A percentile compares a stretch with the other conserved stretches of the same genome.
These are phyloP conservation scores for Baorangia bicolor DNA, from an alignment of 768 basidiomycete species.

Conservation along the genomic window DNA sequence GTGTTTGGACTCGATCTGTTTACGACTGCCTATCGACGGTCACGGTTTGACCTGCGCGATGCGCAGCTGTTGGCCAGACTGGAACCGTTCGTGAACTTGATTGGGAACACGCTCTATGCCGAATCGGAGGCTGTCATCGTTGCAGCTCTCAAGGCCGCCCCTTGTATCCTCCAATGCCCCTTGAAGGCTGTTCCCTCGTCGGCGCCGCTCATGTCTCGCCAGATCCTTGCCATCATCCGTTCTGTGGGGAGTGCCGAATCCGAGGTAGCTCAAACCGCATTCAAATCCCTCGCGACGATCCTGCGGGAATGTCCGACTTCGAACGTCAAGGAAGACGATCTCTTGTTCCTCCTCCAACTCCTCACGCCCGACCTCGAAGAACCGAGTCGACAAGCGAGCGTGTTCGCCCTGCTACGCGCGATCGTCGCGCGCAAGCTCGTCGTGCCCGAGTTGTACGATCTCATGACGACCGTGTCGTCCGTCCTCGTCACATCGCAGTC, in stretches of 20 bases:
- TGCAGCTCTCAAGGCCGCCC: constrained; percentile 75
- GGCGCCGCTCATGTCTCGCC: constrained; percentile 78
- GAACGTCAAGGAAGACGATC: constrained; percentile 85
- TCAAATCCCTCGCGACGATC: constrained; percentile 82
- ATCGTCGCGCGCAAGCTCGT: constrained; percentile 91
- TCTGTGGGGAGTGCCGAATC: constrained; percentile 85
- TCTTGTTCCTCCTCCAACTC: constrained; percentile 83
- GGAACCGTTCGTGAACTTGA: constrained; percentile 79
- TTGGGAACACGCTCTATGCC: constrained; percentile 93
- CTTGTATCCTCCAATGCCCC: constrained; percentile 82
- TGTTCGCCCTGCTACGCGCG: constrained; percentile 86
- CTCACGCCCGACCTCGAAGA: constrained; percentile 91
- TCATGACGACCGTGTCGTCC: constrained; percentile 91
- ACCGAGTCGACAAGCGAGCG: constrained; percentile 75
- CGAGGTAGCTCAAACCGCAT: constrained; percentile 83
- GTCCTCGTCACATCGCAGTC: constrained; percentile 95
- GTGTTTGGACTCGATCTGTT: constrained; percentile 91
- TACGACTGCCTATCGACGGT: constrained; percentile 80
- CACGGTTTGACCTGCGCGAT: constrained; percentile 83
- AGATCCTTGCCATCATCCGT: constrained; percentile 80
- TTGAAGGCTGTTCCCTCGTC: constrained; percentile 71
- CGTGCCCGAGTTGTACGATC: constrained; percentile 94
- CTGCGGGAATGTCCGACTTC: constrained; percentile 86
- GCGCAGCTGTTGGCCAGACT: constrained; percentile 72
- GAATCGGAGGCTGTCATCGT: constrained; percentile 70